Percentiles rank a stretch among this genome's conserved stretches.
Conservation (phyloP, 768 basidiomycete species). For the Suillus subalutaceus region DNA sequence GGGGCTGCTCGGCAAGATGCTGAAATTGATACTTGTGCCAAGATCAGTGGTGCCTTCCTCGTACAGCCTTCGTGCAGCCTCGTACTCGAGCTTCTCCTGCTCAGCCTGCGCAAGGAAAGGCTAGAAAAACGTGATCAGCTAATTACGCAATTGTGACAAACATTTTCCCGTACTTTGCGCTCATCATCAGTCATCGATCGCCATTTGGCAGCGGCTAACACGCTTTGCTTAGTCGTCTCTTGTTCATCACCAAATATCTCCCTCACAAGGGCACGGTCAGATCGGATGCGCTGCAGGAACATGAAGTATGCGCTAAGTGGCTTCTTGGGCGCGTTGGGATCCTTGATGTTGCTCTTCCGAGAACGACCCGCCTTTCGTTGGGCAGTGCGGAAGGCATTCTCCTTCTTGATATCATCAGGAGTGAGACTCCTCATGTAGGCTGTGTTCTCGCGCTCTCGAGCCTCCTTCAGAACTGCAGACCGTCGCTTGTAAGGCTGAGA, state of each 20-base stretch:
- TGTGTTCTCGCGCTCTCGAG: constrained; percentile 77
- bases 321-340: constrained; percentile 96
- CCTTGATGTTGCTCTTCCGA: constrained; percentile 92
- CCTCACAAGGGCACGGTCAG: constrained; percentile 70
- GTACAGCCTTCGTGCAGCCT: constrained; percentile 81
- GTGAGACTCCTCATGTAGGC: constrained; percentile 89
- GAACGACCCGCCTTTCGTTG: constrained; percentile 94
- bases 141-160: constrained; percentile 8
- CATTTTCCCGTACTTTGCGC: constrained; percentile 66
- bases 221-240: constrained; percentile 94
- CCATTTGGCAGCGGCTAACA: constrained; percentile 92
- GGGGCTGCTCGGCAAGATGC: constrained; percentile 73
- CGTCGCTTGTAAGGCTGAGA: constrained; percentile 81
- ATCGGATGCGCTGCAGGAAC: constrained; percentile 90
- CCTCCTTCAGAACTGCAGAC: constrained; percentile 83
- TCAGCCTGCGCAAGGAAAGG: constrained; percentile 93
- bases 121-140: constrained; percentile 42
- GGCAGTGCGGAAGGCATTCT: constrained; percentile 89
- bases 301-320: constrained; percentile 94
- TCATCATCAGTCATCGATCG: constrained; percentile 91
- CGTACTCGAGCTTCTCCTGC: constrained; percentile 94
- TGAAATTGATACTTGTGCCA: constrained; percentile 80
- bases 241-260: constrained; percentile 89
- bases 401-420: constrained; percentile 92
- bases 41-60: constrained; percentile 78